Evolutionary conservation across 176 grass and related monocot genomes (phyloP).

Genomic region (Triticum timopheevii): DNA sequence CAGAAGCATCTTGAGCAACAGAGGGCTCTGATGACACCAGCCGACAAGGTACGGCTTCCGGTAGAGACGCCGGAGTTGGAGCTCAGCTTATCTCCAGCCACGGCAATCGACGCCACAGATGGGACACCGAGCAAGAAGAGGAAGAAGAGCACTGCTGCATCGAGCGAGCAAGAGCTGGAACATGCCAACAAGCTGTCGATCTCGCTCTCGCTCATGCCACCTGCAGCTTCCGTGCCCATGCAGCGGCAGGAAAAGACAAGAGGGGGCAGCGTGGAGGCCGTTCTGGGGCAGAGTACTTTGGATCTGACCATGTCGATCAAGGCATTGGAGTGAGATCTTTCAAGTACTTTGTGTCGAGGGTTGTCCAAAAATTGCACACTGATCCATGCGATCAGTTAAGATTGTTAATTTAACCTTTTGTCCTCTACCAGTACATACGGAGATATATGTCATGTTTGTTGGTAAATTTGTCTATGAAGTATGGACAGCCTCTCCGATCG

Average conservation of each 20-base stretch:
- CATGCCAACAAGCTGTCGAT: constrained; percentile 38
- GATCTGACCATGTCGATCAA: constrained; percentile 99
- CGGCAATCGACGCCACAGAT: neutral
- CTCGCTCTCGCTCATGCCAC: constrained; percentile 63
- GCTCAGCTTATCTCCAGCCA: constrained; percentile 57
- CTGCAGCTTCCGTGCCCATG: constrained; percentile 33
- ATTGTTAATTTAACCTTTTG: constrained; percentile 37
- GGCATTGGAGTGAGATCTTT: constrained; percentile 99
- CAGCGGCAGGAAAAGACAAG: constrained; percentile 35
- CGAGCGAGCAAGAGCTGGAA: constrained; percentile 36
- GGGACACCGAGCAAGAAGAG: constrained; percentile 14
- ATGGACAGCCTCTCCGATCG: neutral
- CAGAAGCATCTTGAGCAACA: constrained; percentile 1
- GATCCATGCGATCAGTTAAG: constrained; percentile 46
- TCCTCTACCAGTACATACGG: constrained; percentile 30
- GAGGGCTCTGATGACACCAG: neutral
- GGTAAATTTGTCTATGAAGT: constrained; percentile 37
- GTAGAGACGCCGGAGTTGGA: constrained; percentile 47
- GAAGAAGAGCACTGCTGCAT: constrained; percentile 16
- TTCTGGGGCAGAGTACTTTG: constrained; percentile 96
- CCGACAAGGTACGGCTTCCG: constrained; percentile 13
- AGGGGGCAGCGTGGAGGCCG: constrained; percentile 51
- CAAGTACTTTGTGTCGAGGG: constrained; percentile 91
- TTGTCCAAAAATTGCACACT: constrained; percentile 56
- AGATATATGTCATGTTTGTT: constrained; percentile 28